phyloP scores from a whole-genome alignment of 257 asterid species.

The Ballota nigra region DNA sequence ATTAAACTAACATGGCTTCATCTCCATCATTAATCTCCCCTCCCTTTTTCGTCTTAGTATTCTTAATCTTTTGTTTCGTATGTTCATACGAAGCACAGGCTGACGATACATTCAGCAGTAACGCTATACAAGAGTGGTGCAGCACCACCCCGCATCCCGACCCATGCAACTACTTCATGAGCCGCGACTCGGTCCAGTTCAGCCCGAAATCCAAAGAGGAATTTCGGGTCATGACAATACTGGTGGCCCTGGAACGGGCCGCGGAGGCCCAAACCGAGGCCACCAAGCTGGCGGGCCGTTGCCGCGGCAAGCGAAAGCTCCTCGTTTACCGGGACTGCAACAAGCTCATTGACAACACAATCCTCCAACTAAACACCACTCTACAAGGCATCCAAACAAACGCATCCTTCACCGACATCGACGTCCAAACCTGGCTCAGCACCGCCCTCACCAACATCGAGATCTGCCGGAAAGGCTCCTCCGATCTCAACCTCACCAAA shows the following conservation, averaged over 20 bases:
- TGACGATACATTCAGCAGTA: not conserved
- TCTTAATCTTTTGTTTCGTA: constrained; percentile 11
- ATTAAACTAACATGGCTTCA: not conserved
- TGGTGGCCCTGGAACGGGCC: constrained; percentile 59
- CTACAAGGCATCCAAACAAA: constrained; percentile 44
- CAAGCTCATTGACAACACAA: constrained; percentile 54
- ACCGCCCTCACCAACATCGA: constrained; percentile 72
- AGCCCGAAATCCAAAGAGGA: constrained; percentile 36
- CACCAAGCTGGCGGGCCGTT: constrained; percentile 8
- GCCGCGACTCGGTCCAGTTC: constrained; percentile 10
- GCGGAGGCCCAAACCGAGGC: constrained; percentile 34
- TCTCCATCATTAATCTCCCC: not conserved
- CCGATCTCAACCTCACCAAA: constrained; percentile 57
- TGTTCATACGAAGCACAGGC: not conserved
- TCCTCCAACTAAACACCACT: constrained; percentile 57
- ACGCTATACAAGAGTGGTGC: constrained; percentile 62
- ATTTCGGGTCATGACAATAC: constrained; percentile 57
- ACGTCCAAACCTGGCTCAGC: constrained; percentile 89
- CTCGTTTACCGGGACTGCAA: constrained; percentile 58
- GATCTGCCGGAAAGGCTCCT: constrained; percentile 61
- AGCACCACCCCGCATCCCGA: constrained; percentile 69
- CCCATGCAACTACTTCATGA: constrained; percentile 61
- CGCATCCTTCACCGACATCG: constrained; percentile 46
- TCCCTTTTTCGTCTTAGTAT: not conserved
- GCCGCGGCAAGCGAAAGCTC: constrained; percentile 43